Evolutionary conservation across 352 stramenopile species (phyloP).

Genomic region (Globisporangium nagaii): DNA sequence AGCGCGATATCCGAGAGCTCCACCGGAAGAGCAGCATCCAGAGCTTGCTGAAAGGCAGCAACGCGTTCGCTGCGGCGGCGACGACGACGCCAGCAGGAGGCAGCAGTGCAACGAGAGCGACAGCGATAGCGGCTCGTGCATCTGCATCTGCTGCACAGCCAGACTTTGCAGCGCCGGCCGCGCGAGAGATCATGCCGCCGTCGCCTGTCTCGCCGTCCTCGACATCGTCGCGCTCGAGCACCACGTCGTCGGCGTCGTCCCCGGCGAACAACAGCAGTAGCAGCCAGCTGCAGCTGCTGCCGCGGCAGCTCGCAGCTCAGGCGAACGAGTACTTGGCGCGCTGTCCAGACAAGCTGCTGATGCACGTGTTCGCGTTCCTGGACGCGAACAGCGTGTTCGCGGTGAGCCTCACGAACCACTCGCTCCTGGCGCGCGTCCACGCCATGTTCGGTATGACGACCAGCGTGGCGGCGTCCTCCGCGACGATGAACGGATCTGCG

Average conservation of each 20-base stretch:
- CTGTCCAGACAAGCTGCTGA: constrained; percentile 50
- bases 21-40: constrained; percentile 67
- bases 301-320: neutral
- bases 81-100: neutral
- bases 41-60: constrained; percentile 45
- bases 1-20: constrained; percentile 73
- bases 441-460: constrained; percentile 54
- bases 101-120: neutral
- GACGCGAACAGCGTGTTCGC: constrained; percentile 68
- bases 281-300: neutral
- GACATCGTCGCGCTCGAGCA: constrained; percentile 8
- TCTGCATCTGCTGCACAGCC: neutral
- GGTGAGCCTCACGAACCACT: constrained; percentile 55
- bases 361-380: constrained; percentile 62
- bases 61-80: neutral
- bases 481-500: neutral
- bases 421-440: constrained; percentile 52
- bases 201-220: constrained; percentile 1
- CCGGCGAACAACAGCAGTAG: neutral
- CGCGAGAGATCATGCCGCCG: neutral
- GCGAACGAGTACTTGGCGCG: constrained; percentile 21
- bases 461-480: neutral
- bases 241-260: constrained; percentile 1
- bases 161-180: neutral
- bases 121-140: neutral